Evolutionary conservation across 2,329 filamentous ascomycete species (phyloP), one percentile per base, ranked within the genome.

Genomic region (Aspergillus phoenicis): DNA sequence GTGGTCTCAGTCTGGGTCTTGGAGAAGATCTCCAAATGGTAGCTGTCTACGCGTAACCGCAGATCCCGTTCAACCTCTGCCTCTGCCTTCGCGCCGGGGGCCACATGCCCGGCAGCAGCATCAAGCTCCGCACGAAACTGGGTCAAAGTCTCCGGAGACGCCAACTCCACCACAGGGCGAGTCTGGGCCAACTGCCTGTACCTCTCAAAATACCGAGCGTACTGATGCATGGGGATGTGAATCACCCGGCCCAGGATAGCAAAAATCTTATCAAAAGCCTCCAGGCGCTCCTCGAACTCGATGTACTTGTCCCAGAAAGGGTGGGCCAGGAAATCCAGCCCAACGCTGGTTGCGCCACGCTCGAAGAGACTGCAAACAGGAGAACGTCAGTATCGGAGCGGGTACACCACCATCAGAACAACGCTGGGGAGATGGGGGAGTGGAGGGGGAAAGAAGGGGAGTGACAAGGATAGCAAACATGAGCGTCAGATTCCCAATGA

Each of bases 281-380:
- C 93, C 63, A 94, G 83, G 1, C 93, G 90, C 75, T 97, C 93
- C 75, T 98, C 95, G 71, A 96, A 98, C 74, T 98, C 95, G 65
- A 99, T 87, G 73, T 97, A 99, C 79, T 97, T 98, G 77, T 99
- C 95, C 95, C 95, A 99, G 80, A 99, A 97, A 1, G 93, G 93
- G 74, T 97, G 93, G 2, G 93, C 90, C 30, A 97, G 84, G 73
- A 97, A 99, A 78, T 99, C 95, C 17, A 98, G 84, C 15, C 95
- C 95, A 43, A 97, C 93, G 70, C 86, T 89, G 30, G 85, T 85
- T 28, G 92, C 91, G 64, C 90, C 95, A 67, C 95, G 91, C 75
- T 99, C 94, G 73, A 98, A 98, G 8, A 98, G 85, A 68, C 95
- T 99, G 69, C 59, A 51, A 52, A 39, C 55, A 39, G 56, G 62